Evolutionary conservation across 345 rosid species (phyloP).

Genomic region (Aquilaria sinensis): DNA sequence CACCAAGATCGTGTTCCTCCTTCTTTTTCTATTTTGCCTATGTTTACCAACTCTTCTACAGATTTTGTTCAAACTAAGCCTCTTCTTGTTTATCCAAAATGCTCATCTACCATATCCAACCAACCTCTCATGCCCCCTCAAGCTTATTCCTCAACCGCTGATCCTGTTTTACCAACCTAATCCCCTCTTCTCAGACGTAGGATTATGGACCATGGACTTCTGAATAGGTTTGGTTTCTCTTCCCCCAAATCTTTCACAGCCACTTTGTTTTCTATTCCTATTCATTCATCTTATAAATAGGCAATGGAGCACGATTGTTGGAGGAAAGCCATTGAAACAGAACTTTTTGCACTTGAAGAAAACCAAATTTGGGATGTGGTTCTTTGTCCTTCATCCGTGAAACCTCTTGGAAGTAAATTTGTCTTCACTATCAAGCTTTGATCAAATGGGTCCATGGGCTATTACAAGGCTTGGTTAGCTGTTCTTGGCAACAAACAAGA

Average conservation of each 20-base stretch:
- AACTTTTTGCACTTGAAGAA: too few relatives aligned
- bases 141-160: neutral
- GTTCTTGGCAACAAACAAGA: too few relatives aligned
- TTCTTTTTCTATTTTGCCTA: neutral
- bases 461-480: too few relatives aligned
- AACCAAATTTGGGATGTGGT: neutral
- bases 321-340: neutral
- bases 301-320: neutral
- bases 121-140: neutral
- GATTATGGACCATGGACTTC: neutral
- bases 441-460: too few relatives aligned
- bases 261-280: constrained; percentile 6
- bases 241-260: neutral
- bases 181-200: neutral
- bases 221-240: neutral
- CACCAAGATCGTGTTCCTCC: neutral
- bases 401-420: neutral
- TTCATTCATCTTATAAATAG: constrained; percentile 2
- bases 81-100: neutral
- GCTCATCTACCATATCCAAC: too few relatives aligned
- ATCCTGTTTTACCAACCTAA: neutral
- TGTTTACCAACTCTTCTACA: neutral
- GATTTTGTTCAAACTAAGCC: neutral
- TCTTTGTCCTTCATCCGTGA: neutral
- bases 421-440: too few relatives aligned